Evolutionary conservation across 208 protist genomes (phyloP).

Genomic region (Crithidia brevicula): DNA sequence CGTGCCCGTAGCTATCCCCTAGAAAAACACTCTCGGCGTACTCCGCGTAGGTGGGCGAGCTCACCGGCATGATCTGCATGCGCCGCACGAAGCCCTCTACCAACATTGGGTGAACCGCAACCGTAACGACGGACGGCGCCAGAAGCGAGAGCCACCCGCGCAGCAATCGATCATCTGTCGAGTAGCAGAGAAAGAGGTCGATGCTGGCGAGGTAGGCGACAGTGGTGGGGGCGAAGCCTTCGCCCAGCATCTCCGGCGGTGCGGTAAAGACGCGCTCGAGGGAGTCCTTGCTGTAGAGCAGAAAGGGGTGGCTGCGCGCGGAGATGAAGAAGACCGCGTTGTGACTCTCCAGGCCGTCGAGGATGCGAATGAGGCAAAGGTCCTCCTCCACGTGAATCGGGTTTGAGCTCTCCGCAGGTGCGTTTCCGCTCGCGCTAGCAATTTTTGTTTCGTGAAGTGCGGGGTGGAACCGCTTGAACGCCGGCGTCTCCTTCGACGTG

Average conservation of each 20-base stretch:
- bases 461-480: conserved; percentile 16
- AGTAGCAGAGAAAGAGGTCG: conserved; percentile 72
- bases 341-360: conserved; percentile 62
- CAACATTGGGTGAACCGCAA: conserved; percentile 35
- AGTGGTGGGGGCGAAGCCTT: conserved; percentile 29
- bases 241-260: conserved; percentile 38
- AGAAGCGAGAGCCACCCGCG: conserved; percentile 53
- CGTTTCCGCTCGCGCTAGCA: neutral
- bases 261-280: conserved; percentile 54
- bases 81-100: conserved; percentile 46
- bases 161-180: conserved; percentile 42
- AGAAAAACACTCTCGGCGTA: conserved; percentile 50
- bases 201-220: conserved; percentile 57
- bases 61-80: conserved; percentile 33
- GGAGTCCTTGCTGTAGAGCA: conserved; percentile 55
- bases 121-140: conserved; percentile 29
- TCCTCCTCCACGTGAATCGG: conserved; percentile 30
- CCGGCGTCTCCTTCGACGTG: neutral
- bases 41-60: conserved; percentile 43
- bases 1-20: conserved; percentile 51
- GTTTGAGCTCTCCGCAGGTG: neutral
- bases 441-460: neutral
- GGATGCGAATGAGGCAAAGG: conserved; percentile 39
- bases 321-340: conserved; percentile 59
- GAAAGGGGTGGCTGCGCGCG: conserved; percentile 44